Conservation (phyloP, 768 basidiomycete species). For the Ramaria sp. region DNA sequence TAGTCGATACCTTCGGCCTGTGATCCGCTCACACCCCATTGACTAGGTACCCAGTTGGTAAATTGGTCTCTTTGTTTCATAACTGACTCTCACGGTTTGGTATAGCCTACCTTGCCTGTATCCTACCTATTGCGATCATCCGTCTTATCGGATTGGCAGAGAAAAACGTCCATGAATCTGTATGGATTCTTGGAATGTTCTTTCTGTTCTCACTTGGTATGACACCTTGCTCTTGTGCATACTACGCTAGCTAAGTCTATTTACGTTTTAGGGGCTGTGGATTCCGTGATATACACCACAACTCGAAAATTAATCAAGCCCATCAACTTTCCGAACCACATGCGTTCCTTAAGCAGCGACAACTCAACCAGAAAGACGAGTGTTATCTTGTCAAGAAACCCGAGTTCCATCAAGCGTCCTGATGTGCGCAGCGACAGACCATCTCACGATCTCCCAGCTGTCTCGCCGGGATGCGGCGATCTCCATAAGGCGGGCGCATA, state of each 20-base stretch:
- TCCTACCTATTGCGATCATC: conserved; percentile 9
- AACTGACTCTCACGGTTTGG: neutral
- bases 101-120: conserved; percentile 7
- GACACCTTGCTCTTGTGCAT: neutral
- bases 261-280: neutral
- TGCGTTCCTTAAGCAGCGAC: conserved; percentile 1
- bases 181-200: conserved; percentile 9
- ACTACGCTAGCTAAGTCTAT: neutral
- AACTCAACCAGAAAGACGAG: neutral
- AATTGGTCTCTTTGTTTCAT: neutral
- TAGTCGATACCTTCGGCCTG: neutral
- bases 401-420: neutral
- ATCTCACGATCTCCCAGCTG: neutral
- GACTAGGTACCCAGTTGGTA: conserved; percentile 9
- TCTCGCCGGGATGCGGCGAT: neutral
- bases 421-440: neutral
- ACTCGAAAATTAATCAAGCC: conserved; percentile 8
- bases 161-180: neutral
- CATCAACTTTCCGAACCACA: conserved; percentile 1
- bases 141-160: conserved; percentile 6
- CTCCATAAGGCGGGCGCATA: neutral
- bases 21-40: neutral
- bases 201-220: conserved; percentile 8
- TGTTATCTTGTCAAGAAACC: neutral
- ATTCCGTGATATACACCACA: conserved; percentile 7